phyloP scores from a whole-genome alignment of 2,329 filamentous ascomycete species.

The Geosmithia putterillii region DNA sequence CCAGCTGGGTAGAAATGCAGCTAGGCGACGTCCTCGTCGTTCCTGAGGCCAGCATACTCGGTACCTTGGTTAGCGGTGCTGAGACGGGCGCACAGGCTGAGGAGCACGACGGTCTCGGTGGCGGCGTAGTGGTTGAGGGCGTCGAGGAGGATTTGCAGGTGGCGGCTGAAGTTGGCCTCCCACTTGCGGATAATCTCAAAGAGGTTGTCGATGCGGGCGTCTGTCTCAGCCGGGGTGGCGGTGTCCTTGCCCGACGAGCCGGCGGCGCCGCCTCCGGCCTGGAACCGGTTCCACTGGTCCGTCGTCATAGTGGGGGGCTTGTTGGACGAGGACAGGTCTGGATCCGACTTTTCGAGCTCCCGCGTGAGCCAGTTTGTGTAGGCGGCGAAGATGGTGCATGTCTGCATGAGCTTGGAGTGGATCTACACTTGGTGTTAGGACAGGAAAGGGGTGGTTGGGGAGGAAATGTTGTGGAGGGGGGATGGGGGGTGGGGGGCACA shows the following conservation, averaged over 20 bases:
- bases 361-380: conserved; percentile 81
- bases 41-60: conserved; percentile 45
- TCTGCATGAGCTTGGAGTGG: conserved; percentile 93
- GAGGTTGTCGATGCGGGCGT: conserved; percentile 56
- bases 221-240: conserved; percentile 23
- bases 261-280: conserved; percentile 31
- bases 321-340: conserved; percentile 53
- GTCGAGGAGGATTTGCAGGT: conserved; percentile 87
- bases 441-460: not conserved
- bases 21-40: conserved; percentile 36
- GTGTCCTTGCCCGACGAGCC: conserved; percentile 18
- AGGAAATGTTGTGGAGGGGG: not conserved
- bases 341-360: conserved; percentile 73
- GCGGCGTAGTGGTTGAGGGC: conserved; percentile 95
- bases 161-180: conserved; percentile 83
- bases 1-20: too few species aligned
- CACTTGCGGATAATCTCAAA: conserved; percentile 84
- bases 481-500: conserved; percentile 10
- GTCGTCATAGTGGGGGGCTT: conserved; percentile 47
- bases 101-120: conserved; percentile 87
- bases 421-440: conserved; percentile 49
- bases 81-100: conserved; percentile 74
- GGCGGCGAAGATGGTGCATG: conserved; percentile 84
- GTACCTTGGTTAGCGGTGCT: conserved; percentile 73
- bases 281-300: conserved; percentile 48